These are phyloP conservation scores for Neobulgaria alba DNA, from an alignment of 2,329 filamentous ascomycete genomes.

Conservation along the genomic window DNA sequence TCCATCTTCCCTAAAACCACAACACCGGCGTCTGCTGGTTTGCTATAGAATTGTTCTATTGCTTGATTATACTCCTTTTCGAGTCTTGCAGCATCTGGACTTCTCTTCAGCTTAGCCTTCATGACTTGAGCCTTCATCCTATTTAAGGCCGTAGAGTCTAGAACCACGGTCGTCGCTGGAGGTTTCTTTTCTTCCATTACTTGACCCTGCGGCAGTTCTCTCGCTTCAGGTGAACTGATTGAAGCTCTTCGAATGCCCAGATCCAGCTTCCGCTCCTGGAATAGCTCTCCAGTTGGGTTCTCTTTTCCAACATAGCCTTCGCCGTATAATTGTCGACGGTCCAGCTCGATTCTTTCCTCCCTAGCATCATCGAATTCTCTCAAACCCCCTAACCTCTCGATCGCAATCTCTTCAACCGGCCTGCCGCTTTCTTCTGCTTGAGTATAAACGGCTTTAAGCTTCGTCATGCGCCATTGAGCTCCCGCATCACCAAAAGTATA, in stretches of 20 bases:
- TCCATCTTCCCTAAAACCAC: conserved; percentile 84
- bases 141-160: conserved; percentile 78
- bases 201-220: conserved; percentile 42
- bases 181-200: conserved; percentile 46
- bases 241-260: conserved; percentile 39
- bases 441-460: conserved; percentile 76
- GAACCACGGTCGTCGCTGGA: conserved; percentile 37
- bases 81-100: conserved; percentile 34
- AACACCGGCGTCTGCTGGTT: conserved; percentile 49
- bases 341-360: conserved; percentile 87
- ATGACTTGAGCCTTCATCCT: conserved; percentile 88
- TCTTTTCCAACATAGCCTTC: conserved; percentile 76
- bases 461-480: conserved; percentile 94
- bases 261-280: conserved; percentile 62
- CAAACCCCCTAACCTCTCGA: conserved; percentile 73
- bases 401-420: conserved; percentile 72
- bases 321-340: conserved; percentile 74
- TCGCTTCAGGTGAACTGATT: conserved; percentile 30
- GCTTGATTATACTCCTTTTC: conserved; percentile 79
- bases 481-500: conserved; percentile 88
- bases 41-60: conserved; percentile 49
- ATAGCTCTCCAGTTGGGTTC: conserved; percentile 81
- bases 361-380: conserved; percentile 84
- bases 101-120: conserved; percentile 73
- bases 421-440: conserved; percentile 65